Percentiles rank a stretch among this genome's conserved stretches.
Evolutionary conservation across 164 flowering plant species (phyloP).

Genomic region (Nelumbo lutea): DNA sequence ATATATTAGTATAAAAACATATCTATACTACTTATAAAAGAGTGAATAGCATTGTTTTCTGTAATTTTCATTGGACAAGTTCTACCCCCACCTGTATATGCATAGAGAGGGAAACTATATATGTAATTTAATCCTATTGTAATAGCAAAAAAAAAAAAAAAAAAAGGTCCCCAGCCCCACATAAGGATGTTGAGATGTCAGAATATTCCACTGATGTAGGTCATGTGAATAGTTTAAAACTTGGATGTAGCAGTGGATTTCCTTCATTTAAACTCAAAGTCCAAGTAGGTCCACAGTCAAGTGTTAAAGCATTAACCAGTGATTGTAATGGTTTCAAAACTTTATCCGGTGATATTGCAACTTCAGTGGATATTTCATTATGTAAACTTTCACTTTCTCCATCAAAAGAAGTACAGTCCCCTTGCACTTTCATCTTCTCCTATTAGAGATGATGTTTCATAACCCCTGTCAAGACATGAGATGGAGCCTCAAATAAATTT

Average conservation of each 20-base stretch:
- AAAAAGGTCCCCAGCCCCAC: background rate
- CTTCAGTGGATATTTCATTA: conserved; percentile 19
- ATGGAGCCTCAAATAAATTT: conserved; percentile 4
- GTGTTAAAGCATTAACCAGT: background rate
- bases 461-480: conserved; percentile 3
- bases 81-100: too few species aligned
- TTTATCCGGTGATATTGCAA: background rate
- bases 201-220: background rate
- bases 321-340: background rate
- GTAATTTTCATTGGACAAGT: too few species aligned
- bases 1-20: too few species aligned
- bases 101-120: too few species aligned
- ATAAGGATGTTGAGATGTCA: background rate
- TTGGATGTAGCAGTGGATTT: background rate
- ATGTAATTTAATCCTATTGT: too few species aligned
- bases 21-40: too few species aligned
- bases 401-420: conserved; percentile 15
- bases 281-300: conserved; percentile 3
- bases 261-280: background rate
- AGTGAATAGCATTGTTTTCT: too few species aligned
- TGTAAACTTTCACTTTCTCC: conserved; percentile 18
- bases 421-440: conserved; percentile 1
- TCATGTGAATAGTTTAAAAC: background rate
- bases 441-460: conserved; percentile 6
- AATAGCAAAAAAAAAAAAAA: too few species aligned